Evolutionary conservation across 139 green algal species (phyloP).

Genomic region (Closterium sp.): DNA sequence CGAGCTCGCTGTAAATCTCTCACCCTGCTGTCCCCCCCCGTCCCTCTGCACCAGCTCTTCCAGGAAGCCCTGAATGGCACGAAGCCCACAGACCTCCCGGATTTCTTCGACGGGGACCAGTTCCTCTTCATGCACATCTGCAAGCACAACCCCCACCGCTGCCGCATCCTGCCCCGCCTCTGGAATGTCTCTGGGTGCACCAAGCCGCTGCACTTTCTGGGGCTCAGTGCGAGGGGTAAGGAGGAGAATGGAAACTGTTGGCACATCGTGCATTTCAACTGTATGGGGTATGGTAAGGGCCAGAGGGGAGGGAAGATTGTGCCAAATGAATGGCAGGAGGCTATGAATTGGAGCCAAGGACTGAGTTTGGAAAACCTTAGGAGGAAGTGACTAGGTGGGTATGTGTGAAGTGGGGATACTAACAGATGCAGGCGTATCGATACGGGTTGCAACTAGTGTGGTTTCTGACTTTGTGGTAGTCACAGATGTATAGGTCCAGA

Average conservation of each 20-base stretch:
- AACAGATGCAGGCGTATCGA: no score
- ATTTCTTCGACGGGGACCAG: neutral
- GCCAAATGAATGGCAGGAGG: neutral
- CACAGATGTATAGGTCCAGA: no score
- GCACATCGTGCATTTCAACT: conserved; percentile 10
- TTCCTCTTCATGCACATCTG: neutral
- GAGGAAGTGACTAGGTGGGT: no score
- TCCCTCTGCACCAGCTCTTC: neutral
- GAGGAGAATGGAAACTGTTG: conserved; percentile 9
- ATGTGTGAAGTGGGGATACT: no score
- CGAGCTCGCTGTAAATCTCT: neutral
- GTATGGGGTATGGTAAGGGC: neutral
- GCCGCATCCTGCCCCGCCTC: neutral
- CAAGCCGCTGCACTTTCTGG: conserved; percentile 7
- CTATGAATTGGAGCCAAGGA: neutral
- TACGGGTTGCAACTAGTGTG: no score
- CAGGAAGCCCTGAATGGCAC: neutral
- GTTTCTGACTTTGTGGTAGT: no score
- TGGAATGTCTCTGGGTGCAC: conserved; percentile 11
- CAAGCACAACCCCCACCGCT: neutral
- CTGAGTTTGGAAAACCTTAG: neutral
- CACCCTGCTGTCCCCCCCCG: neutral
- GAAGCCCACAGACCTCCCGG: neutral
- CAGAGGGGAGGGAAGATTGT: neutral
- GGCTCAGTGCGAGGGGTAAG: neutral